These are phyloP conservation scores for Tetrapisispora pingtungensis DNA, from an alignment of 805 yeast species.

Conservation along the genomic window DNA sequence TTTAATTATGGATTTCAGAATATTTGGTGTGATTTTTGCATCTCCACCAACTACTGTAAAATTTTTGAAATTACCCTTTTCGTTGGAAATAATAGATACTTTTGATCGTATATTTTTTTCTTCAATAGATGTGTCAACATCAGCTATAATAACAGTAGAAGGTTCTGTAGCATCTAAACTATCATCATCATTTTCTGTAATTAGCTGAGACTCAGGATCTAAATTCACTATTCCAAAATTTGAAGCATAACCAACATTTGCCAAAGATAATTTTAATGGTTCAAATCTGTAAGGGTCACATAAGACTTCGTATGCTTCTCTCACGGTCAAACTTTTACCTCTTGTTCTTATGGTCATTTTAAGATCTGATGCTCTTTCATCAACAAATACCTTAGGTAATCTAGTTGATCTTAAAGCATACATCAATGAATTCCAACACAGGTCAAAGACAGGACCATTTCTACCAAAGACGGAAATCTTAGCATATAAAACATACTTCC, in stretches of 20 bases:
- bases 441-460: conserved; percentile 72
- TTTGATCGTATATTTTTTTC: conserved; percentile 50
- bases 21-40: conserved; percentile 37
- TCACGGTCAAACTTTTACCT: conserved; percentile 38
- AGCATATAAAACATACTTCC: conserved; percentile 56
- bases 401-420: conserved; percentile 49
- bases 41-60: conserved; percentile 43
- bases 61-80: conserved; percentile 30
- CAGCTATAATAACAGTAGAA: conserved; percentile 46
- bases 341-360: conserved; percentile 44
- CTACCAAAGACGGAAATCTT: conserved; percentile 69
- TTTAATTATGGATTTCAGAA: conserved; percentile 38
- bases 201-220: conserved; percentile 28
- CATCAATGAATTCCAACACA: conserved; percentile 59
- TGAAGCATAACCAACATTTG: conserved; percentile 34
- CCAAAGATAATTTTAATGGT: conserved; percentile 32
- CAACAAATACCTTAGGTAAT: conserved; percentile 61
- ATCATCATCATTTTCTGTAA: conserved; percentile 25
- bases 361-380: conserved; percentile 47
- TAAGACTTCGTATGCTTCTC: conserved; percentile 43
- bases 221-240: conserved; percentile 52
- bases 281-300: conserved; percentile 40
- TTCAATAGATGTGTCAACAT: conserved; percentile 79
- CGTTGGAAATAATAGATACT: conserved; percentile 32
- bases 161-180: conserved; percentile 23